A percentile compares a stretch with the other conserved stretches of the same genome.
Conservation (phyloP, 805 yeast genomes). For the Candida germanica region DNA sequence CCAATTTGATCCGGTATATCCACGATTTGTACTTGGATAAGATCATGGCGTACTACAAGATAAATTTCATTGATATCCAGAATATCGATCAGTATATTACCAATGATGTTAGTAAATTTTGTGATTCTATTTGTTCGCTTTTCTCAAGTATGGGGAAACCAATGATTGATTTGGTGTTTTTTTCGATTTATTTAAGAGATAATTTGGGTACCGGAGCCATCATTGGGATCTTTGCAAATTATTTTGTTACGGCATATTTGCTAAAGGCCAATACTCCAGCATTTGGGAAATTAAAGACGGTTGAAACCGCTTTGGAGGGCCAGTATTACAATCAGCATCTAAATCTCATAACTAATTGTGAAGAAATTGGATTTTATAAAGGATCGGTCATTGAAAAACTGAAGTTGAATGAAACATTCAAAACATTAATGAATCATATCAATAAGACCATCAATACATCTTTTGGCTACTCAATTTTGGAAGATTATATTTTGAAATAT, state of each 20-base stretch:
- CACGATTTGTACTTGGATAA: constrained; percentile 87
- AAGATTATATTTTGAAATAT: constrained; percentile 83
- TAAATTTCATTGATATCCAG: constrained; percentile 42
- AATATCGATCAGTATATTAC: constrained; percentile 87
- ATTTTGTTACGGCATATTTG: constrained; percentile 72
- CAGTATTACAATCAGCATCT: constrained; percentile 83
- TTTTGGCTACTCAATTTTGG: constrained; percentile 68
- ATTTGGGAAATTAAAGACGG: constrained; percentile 73
- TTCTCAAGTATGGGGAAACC: constrained; percentile 93
- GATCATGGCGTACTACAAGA: constrained; percentile 78
- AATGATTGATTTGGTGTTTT: constrained; percentile 77
- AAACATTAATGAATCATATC: constrained; percentile 52
- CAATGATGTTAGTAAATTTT: constrained; percentile 76
- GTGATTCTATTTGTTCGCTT: constrained; percentile 75
- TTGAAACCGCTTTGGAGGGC: constrained; percentile 79
- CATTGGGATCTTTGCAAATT: constrained; percentile 75
- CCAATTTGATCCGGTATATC: constrained; percentile 76
- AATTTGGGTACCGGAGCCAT: constrained; percentile 87
- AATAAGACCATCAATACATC: constrained; percentile 54
- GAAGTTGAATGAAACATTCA: constrained; percentile 60
- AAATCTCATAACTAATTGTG: constrained; percentile 82
- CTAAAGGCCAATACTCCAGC: constrained; percentile 77
- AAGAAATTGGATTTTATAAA: constrained; percentile 91
- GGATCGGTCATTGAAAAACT: constrained; percentile 77
- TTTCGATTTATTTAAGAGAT: constrained; percentile 78